Evolutionary conservation across 179 eudicot species (phyloP), one percentile per base, ranked within the genome.

Genomic region (Beta macrorhiza): DNA sequence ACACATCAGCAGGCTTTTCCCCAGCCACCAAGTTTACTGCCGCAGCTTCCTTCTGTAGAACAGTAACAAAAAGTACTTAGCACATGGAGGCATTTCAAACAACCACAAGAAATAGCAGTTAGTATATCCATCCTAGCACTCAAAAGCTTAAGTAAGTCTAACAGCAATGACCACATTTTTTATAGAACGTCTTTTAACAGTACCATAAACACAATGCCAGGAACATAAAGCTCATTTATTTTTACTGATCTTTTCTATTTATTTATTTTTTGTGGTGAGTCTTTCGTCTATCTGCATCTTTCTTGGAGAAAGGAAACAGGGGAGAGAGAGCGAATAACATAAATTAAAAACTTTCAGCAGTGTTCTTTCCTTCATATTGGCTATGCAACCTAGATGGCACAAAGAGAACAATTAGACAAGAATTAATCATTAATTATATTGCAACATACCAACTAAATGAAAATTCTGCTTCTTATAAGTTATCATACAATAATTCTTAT

Each of bases 1-100:
- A 94, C 78, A 94, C 98, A 88, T 94, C 98, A 58, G 97, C 91
- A 82, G 98, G 98, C 85, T 85, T 89, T 77, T 89, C 87, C 76
- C 92, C 88, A 77, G 93, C 94, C 85, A 94, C 92, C 84, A 94
- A 81, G 87, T 94, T 94, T 83, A 94, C 98, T 37, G 98, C 97
- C 74, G 93, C 95, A 56, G 97, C 97, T 88, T 93, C 97, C 42
- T 89, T 85, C 98, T 94, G 89, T 17, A 81, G 51, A 82, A 87
- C 58, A 37, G 75, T 76, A 84, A 74, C 56, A 83, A n/a, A 80
- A 70, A 13, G 57, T 58, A 53, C 44, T 72, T 65, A 53, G 70
- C 55, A 67, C 19, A 80, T 65, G 51, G n/a, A 63, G 5, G 74
- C 61, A 69, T 52, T 76, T 75, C 61, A 65, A 78, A 63, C 7